Percentiles rank a stretch among this genome's conserved stretches.
phyloP scores from a whole-genome alignment of 2,329 filamentous ascomycete genomes.

The Trichoderma simmonsii region DNA sequence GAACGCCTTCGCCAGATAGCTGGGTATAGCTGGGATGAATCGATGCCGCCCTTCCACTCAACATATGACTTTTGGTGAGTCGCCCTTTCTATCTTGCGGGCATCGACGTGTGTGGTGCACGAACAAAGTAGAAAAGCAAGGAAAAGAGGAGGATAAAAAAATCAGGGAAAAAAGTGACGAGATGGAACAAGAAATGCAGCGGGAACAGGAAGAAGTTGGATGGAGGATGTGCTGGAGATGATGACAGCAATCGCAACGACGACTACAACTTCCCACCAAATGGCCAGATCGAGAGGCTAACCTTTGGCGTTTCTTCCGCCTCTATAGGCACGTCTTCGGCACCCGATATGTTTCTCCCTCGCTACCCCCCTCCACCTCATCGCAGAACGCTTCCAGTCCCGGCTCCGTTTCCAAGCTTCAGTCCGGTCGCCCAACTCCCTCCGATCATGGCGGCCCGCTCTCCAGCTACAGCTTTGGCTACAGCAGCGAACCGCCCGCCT shows the following conservation, averaged over 20 bases:
- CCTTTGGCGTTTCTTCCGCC: background rate
- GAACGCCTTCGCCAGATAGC: slow-evolving; percentile 70
- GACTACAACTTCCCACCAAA: background rate
- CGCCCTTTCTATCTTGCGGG: background rate
- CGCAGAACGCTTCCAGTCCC: slow-evolving; percentile 44
- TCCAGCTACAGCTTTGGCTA: slow-evolving; percentile 35
- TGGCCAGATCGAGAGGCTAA: background rate
- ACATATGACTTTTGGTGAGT: slow-evolving; percentile 85
- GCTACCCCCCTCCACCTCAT: slow-evolving; percentile 46
- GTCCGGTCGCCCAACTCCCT: slow-evolving; percentile 43
- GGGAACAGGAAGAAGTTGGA: background rate
- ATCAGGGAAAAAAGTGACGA: background rate
- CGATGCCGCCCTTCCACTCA: slow-evolving; percentile 53
- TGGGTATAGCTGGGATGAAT: slow-evolving; percentile 75
- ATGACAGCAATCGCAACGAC: background rate
- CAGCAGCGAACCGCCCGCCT: slow-evolving; percentile 40
- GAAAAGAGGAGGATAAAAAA: background rate
- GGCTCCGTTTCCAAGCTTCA: slow-evolving; percentile 42
- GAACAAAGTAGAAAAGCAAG: background rate
- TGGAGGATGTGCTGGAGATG: background rate
- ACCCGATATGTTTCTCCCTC: slow-evolving; percentile 54
- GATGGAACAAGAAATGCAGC: background rate
- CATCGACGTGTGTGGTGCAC: background rate
- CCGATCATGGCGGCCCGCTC: slow-evolving; percentile 33
- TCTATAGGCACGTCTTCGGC: slow-evolving; percentile 61